Conservation (phyloP, 2,329 filamentous ascomycete species). For the Ophiostoma sp. region DNA sequence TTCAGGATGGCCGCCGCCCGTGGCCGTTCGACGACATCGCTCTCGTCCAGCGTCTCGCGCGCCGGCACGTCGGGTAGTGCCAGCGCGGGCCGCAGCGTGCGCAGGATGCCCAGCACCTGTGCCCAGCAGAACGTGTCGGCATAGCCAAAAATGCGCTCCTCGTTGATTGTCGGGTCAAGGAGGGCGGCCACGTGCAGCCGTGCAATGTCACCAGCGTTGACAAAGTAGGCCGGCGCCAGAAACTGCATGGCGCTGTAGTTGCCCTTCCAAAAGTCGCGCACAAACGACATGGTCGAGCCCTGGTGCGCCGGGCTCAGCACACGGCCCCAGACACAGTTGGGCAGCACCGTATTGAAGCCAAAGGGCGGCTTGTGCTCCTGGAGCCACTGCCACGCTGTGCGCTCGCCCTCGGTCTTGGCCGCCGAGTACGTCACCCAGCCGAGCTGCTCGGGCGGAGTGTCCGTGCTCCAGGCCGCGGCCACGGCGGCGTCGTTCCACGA, state of each 20-base stretch:
- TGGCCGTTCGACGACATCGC: not conserved
- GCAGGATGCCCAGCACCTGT: not conserved
- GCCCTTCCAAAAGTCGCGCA: slow-evolving; percentile 6
- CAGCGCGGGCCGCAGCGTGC: not conserved
- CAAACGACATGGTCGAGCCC: not conserved
- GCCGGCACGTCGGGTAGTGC: not conserved
- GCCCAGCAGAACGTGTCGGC: not conserved
- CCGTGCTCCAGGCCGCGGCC: not conserved
- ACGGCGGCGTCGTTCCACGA: not conserved
- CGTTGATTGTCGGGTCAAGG: not conserved
- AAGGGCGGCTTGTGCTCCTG: not conserved
- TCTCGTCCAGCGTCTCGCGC: not conserved
- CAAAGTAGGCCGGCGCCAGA: not conserved
- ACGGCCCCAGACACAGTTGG: not conserved
- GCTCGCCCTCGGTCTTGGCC: slow-evolving; percentile 8
- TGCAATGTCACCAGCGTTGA: not conserved
- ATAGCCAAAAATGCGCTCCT: slow-evolving; percentile 7
- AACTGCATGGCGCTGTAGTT: not conserved
- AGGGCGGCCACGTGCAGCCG: slow-evolving; percentile 6
- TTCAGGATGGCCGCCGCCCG: not conserved
- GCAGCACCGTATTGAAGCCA: not conserved
- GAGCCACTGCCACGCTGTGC: not conserved
- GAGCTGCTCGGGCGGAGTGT: not conserved
- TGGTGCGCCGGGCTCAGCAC: not conserved
- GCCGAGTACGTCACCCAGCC: slow-evolving; percentile 7